phyloP scores from a whole-genome alignment of 164 flowering plant species.

The Dillenia suffruticosa region DNA sequence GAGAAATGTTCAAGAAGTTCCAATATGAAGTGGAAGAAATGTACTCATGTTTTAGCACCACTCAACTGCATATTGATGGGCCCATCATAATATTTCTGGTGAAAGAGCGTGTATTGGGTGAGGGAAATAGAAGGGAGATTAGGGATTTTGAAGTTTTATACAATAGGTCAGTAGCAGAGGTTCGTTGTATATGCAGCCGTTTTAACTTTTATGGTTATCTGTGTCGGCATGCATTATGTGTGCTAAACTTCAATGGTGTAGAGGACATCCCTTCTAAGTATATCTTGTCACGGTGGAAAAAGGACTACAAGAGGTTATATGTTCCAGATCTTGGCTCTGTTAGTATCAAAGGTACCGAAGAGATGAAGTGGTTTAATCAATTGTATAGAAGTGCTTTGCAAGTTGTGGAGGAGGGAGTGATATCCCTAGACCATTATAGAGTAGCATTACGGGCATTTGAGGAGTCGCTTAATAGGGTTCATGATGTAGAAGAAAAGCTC shows the following conservation, averaged over 20 bases:
- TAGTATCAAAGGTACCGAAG: slow-evolving; percentile 22
- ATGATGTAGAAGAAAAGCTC: slow-evolving; percentile 30
- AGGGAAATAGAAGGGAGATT: slow-evolving; percentile 30
- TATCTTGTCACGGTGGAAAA: slow-evolving; percentile 46
- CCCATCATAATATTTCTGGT: slow-evolving; percentile 31
- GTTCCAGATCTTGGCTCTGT: slow-evolving; percentile 21
- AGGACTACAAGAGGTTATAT: slow-evolving; percentile 36
- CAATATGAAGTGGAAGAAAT: slow-evolving; percentile 43
- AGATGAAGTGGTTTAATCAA: slow-evolving; percentile 32
- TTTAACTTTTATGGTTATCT: slow-evolving; percentile 46
- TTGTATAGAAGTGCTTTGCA: slow-evolving; percentile 36
- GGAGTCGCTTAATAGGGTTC: slow-evolving; percentile 46
- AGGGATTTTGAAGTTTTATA: slow-evolving; percentile 40
- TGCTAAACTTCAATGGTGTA: slow-evolving; percentile 42
- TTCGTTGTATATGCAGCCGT: slow-evolving; percentile 44
- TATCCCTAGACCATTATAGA: slow-evolving; percentile 32
- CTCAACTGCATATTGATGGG: slow-evolving; percentile 30
- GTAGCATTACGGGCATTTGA: slow-evolving; percentile 43
- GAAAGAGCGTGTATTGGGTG: slow-evolving; percentile 31
- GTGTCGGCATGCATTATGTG: slow-evolving; percentile 43
- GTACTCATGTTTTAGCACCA: slow-evolving; percentile 38
- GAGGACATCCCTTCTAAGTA: slow-evolving; percentile 48
- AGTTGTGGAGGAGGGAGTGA: slow-evolving; percentile 45
- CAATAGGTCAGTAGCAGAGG: slow-evolving; percentile 32
- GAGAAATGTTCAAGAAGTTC: slow-evolving; percentile 34